Evolutionary conservation across 1,284 basidiomycete genomes (phyloP).

Genomic region (Sporisorium exsertum): DNA sequence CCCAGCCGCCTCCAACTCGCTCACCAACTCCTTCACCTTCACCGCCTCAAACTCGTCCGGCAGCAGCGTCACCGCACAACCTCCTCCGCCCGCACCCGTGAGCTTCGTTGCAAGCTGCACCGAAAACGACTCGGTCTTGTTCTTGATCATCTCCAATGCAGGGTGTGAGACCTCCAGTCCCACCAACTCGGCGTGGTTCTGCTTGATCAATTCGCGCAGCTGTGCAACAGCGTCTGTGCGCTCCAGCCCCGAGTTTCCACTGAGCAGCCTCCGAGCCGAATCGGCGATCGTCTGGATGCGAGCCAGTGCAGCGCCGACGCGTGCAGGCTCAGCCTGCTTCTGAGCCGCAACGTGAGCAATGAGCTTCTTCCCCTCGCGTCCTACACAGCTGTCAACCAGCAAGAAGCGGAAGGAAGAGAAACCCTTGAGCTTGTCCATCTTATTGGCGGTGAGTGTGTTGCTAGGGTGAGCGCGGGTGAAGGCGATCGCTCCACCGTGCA

Average conservation of each 20-base stretch:
- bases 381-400: slow-evolving; percentile 90
- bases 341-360: slow-evolving; percentile 86
- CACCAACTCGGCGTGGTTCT: slow-evolving; percentile 89
- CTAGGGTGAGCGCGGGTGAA: slow-evolving; percentile 85
- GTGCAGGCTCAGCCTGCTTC: slow-evolving; percentile 75
- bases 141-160: slow-evolving; percentile 83
- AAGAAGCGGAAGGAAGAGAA: slow-evolving; percentile 77
- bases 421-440: slow-evolving; percentile 87
- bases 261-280: slow-evolving; percentile 52
- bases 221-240: slow-evolving; percentile 33
- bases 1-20: slow-evolving; percentile 71
- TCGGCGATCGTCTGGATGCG: slow-evolving; percentile 54
- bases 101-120: slow-evolving; percentile 85
- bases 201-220: slow-evolving; percentile 74
- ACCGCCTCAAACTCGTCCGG: slow-evolving; percentile 78
- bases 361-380: slow-evolving; percentile 91
- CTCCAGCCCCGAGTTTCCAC: slow-evolving; percentile 22
- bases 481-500: slow-evolving; percentile 90
- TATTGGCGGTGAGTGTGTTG: slow-evolving; percentile 73
- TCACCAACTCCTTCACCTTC: slow-evolving; percentile 39
- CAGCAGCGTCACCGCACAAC: slow-evolving; percentile 93
- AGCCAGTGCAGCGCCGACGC: slow-evolving; percentile 48
- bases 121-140: slow-evolving; percentile 78
- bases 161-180: slow-evolving; percentile 94
- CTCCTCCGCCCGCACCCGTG: slow-evolving; percentile 98